Conservation (phyloP, 257 asterid genomes). For the Perilla frutescens region DNA sequence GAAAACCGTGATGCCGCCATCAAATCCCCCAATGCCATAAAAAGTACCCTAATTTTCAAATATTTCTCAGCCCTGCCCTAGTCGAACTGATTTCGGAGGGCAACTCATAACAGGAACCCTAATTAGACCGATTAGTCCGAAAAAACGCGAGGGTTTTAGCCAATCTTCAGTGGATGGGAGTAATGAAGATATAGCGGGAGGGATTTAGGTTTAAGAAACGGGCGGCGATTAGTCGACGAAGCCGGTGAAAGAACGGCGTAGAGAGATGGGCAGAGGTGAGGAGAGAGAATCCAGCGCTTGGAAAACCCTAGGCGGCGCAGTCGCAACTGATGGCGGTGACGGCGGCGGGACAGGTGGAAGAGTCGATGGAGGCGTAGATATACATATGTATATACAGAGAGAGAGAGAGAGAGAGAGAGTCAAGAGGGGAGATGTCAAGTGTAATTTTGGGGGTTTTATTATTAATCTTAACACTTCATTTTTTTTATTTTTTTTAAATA, state of each 20-base stretch:
- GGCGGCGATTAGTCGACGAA: conserved; percentile 62
- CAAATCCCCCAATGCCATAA: conserved; percentile 99
- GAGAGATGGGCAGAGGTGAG: conserved; percentile 43
- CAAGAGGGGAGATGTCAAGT: conserved; percentile 35
- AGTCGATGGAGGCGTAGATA: conserved; percentile 60
- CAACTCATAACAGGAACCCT: conserved; percentile 73
- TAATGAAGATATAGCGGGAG: conserved; percentile 31
- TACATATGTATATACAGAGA: conserved; percentile 39
- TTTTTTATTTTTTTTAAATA: not conserved
- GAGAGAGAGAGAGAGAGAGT: conserved; percentile 45
- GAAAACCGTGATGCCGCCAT: conserved; percentile 94
- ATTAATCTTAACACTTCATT: conserved; percentile 5
- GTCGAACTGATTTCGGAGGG: conserved; percentile 73
- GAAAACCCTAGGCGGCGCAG: conserved; percentile 38
- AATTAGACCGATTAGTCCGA: conserved; percentile 39
- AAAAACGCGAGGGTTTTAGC: conserved; percentile 12
- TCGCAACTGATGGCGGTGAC: conserved; percentile 47
- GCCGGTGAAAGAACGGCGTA: conserved; percentile 62
- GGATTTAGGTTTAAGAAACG: conserved; percentile 38
- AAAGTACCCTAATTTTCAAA: conserved; percentile 31
- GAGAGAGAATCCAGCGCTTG: conserved; percentile 67
- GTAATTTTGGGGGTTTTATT: conserved; percentile 46
- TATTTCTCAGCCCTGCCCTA: conserved; percentile 74
- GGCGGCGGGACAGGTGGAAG: conserved; percentile 47
- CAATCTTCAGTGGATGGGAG: conserved; percentile 29